Evolutionary conservation across 257 asterid species (phyloP).

Genomic region (Fraxinus quadrangulata): DNA sequence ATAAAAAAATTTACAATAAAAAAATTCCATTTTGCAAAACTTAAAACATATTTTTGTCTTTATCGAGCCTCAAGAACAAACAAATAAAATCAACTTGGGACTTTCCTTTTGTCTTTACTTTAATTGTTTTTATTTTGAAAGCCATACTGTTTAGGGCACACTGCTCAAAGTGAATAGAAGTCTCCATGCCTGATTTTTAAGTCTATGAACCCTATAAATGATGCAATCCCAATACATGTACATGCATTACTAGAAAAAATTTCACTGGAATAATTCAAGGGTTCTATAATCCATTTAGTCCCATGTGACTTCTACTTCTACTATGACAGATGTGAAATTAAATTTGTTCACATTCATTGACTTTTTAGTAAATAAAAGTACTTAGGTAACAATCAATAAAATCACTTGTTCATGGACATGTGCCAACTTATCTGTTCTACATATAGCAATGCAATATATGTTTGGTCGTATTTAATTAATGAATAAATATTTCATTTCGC

Average conservation of each 20-base stretch:
- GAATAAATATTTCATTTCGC: too few relatives aligned
- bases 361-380: too few relatives aligned
- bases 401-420: not conserved
- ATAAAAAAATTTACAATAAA: slow-evolving; percentile 18
- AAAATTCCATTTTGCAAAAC: not conserved
- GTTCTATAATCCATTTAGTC: not conserved
- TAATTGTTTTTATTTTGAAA: slow-evolving; percentile 24
- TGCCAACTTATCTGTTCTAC: not conserved
- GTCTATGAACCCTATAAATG: slow-evolving; percentile 10
- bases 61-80: not conserved
- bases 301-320: not conserved
- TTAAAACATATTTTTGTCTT: not conserved
- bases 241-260: not conserved
- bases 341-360: not conserved
- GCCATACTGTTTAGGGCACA: slow-evolving; percentile 34
- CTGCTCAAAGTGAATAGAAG: slow-evolving; percentile 63
- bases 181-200: slow-evolving; percentile 49
- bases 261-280: not conserved
- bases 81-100: not conserved
- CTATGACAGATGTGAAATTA: not conserved
- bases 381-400: not conserved
- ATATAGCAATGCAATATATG: not conserved
- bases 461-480: too few relatives aligned
- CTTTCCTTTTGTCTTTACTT: slow-evolving; percentile 14
- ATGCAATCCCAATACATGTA: slow-evolving; percentile 32